These are phyloP conservation scores for Histomonas meleagridis DNA, from an alignment of 208 protist genomes.

Conservation along the genomic window DNA sequence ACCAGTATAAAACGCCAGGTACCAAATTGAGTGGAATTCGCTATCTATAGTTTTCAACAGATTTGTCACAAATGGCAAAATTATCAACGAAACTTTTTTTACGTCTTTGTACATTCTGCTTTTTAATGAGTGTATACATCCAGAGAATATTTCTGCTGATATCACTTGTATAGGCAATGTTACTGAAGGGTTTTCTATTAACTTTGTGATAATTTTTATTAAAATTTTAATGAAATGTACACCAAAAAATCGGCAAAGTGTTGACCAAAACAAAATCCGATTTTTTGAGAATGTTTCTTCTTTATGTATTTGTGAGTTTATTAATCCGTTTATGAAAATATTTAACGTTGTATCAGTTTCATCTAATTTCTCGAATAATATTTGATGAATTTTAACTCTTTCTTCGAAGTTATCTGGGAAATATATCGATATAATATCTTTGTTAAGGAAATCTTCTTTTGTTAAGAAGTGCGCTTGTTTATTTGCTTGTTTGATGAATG, in stretches of 20 bases:
- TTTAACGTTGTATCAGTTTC: not conserved
- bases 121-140: not conserved
- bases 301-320: constrained; percentile 21
- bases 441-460: not conserved
- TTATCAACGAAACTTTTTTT: not conserved
- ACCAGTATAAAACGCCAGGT: not conserved
- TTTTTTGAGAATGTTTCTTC: constrained; percentile 16
- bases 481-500: too few relatives aligned
- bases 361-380: not conserved
- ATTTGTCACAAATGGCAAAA: not conserved
- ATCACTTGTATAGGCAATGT: not conserved
- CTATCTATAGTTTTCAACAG: not conserved
- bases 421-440: not conserved
- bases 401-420: not conserved
- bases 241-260: not conserved
- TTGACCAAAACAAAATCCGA: not conserved
- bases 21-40: not conserved
- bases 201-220: not conserved
- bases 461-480: not conserved
- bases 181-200: not conserved
- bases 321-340: not conserved
- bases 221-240: not conserved
- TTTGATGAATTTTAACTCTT: not conserved
- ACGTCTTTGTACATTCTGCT: not conserved
- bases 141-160: constrained; percentile 9